phyloP scores from a whole-genome alignment of 2,329 filamentous ascomycete genomes.

The Penicillium rolfsii region DNA sequence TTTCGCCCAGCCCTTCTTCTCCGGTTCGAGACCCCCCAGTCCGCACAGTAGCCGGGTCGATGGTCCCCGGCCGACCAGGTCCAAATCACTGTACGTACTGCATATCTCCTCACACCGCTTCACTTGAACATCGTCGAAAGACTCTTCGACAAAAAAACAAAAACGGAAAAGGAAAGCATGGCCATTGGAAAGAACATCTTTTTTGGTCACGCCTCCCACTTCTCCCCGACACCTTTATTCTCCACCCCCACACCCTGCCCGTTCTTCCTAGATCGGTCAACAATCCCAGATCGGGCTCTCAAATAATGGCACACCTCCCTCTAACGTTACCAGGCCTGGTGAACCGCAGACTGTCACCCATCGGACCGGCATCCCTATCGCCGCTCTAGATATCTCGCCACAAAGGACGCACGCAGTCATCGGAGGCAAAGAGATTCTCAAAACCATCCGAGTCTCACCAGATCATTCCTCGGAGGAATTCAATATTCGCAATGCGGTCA shows the following conservation, averaged over 20 bases:
- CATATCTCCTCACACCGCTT: constrained; percentile 24
- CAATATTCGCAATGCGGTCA: constrained; percentile 64
- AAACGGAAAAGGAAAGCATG: not conserved
- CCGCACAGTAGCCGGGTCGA: constrained; percentile 46
- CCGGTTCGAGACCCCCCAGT: constrained; percentile 58
- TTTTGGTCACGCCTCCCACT: constrained; percentile 5
- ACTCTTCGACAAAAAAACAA: not conserved
- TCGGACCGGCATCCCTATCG: constrained; percentile 66
- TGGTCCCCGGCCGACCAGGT: constrained; percentile 39
- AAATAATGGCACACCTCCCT: constrained; percentile 11
- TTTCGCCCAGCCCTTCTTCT: constrained; percentile 59
- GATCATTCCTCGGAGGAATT: constrained; percentile 63
- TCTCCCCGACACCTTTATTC: constrained; percentile 4
- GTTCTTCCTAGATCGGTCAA: constrained; percentile 9
- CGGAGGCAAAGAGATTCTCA: constrained; percentile 67
- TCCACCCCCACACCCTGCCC: constrained; percentile 1
- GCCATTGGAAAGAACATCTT: not conserved
- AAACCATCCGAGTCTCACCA: constrained; percentile 63
- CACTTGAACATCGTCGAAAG: not conserved
- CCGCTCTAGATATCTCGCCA: constrained; percentile 66
- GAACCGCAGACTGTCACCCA: constrained; percentile 62
- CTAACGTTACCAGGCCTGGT: constrained; percentile 45
- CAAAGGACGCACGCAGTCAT: constrained; percentile 65
- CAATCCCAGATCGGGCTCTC: not conserved
- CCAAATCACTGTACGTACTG: constrained; percentile 46